phyloP scores from a whole-genome alignment of 768 basidiomycete genomes.

The Suillus ampliporus region DNA sequence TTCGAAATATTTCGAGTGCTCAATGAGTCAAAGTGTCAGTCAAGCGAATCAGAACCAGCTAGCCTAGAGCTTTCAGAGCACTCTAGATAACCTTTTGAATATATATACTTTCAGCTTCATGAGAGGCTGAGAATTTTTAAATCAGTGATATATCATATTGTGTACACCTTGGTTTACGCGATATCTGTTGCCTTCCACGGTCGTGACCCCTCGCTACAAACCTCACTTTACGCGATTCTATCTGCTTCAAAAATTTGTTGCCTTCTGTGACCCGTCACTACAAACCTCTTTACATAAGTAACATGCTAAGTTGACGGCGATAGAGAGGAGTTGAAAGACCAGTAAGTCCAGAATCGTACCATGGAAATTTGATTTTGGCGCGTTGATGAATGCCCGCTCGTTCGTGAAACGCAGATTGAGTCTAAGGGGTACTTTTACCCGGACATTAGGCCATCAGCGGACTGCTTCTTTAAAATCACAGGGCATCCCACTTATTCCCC shows the following conservation, averaged over 20 bases:
- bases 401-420: slow-evolving; percentile 21
- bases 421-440: neutral
- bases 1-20: too few relatives aligned
- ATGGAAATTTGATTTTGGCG: neutral
- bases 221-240: too few relatives aligned
- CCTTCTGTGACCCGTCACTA: neutral
- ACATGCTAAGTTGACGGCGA: neutral
- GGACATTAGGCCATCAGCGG: slow-evolving; percentile 21
- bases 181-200: too few relatives aligned
- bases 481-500: slow-evolving; percentile 20
- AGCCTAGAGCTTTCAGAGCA: neutral
- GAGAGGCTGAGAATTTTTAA: too few relatives aligned
- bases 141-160: too few relatives aligned
- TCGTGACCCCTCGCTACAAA: too few relatives aligned
- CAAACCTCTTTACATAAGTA: neutral
- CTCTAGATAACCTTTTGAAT: neutral
- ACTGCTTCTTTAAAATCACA: slow-evolving; percentile 21
- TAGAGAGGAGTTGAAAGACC: neutral
- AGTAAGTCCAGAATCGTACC: neutral
- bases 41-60: too few relatives aligned
- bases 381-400: neutral
- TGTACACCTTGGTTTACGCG: too few relatives aligned
- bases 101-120: too few relatives aligned
- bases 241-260: too few relatives aligned
- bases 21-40: too few relatives aligned